These are phyloP conservation scores for Calonectria naviculata DNA, from an alignment of 2,329 filamentous ascomycete species.

Conservation along the genomic window DNA sequence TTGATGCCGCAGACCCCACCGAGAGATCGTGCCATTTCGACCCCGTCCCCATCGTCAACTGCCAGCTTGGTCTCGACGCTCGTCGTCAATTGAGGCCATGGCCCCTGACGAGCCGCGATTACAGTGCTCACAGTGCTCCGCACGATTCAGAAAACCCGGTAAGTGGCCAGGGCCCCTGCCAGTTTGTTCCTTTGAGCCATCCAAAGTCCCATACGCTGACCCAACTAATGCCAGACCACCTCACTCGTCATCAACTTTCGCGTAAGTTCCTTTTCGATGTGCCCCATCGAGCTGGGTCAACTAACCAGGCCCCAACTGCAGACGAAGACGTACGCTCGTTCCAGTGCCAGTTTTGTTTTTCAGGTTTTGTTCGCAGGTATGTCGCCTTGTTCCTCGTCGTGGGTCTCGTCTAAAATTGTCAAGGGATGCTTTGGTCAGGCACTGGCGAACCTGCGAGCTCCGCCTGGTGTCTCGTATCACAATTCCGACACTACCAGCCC, in stretches of 20 bases:
- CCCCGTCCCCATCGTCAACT: no score
- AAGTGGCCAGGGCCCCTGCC: background rate
- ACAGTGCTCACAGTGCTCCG: background rate
- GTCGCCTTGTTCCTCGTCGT: background rate
- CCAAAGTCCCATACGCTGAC: background rate
- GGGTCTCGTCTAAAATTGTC: background rate
- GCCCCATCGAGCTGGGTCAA: background rate
- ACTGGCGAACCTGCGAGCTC: background rate
- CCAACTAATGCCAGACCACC: background rate
- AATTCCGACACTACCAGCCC: background rate
- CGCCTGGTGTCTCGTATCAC: background rate
- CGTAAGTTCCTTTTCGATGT: background rate
- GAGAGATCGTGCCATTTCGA: background rate
- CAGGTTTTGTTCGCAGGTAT: background rate
- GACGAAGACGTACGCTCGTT: background rate
- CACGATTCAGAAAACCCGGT: background rate
- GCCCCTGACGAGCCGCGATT: constrained; percentile 30
- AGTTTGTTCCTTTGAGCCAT: background rate
- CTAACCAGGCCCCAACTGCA: background rate
- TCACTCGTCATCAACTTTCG: background rate
- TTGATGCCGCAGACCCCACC: background rate
- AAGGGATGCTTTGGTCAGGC: background rate
- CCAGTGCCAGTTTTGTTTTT: background rate
- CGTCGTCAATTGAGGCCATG: background rate
- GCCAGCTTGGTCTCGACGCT: background rate